These are phyloP conservation scores for Amaranthus hypochondriacus DNA, from an alignment of 148 eudicot species.

Conservation along the genomic window DNA sequence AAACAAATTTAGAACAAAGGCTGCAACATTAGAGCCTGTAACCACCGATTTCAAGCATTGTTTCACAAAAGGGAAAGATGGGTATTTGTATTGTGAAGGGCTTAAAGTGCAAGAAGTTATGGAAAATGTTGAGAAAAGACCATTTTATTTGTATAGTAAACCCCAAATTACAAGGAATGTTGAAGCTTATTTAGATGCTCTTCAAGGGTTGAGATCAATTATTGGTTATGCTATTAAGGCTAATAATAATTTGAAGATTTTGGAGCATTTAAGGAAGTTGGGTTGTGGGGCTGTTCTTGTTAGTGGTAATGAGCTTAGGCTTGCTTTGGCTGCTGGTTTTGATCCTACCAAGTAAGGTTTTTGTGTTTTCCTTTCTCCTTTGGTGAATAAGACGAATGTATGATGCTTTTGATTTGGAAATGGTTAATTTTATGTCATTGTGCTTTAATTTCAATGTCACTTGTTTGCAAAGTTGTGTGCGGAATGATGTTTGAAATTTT, in stretches of 20 bases:
- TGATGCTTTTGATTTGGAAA: background rate
- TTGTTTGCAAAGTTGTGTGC: background rate
- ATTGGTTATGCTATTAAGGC: slow-evolving; percentile 97
- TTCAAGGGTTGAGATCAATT: slow-evolving; percentile 68
- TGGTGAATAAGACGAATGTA: slow-evolving; percentile 15
- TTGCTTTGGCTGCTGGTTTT: slow-evolving; percentile 79
- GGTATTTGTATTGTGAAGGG: slow-evolving; percentile 83
- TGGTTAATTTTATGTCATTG: background rate
- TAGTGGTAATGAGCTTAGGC: slow-evolving; percentile 89
- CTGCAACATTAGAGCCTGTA: slow-evolving; percentile 27
- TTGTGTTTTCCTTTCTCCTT: background rate
- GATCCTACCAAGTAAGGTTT: slow-evolving; percentile 50
- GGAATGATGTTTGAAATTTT: background rate
- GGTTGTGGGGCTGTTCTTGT: slow-evolving; percentile 95
- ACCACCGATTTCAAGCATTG: slow-evolving; percentile 39
- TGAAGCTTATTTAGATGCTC: slow-evolving; percentile 76
- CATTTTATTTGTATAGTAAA: slow-evolving; percentile 87
- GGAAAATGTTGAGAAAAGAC: slow-evolving; percentile 76
- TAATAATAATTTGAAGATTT: slow-evolving; percentile 86
- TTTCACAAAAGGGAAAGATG: slow-evolving; percentile 65
- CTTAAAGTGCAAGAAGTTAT: slow-evolving; percentile 67
- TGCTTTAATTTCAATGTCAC: background rate
- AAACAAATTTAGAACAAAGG: slow-evolving; percentile 20
- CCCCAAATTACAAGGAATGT: slow-evolving; percentile 80
- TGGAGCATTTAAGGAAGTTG: slow-evolving; percentile 80